Evolutionary conservation across 345 rosid genomes (phyloP).

Genomic region (Citrus unshiu): DNA sequence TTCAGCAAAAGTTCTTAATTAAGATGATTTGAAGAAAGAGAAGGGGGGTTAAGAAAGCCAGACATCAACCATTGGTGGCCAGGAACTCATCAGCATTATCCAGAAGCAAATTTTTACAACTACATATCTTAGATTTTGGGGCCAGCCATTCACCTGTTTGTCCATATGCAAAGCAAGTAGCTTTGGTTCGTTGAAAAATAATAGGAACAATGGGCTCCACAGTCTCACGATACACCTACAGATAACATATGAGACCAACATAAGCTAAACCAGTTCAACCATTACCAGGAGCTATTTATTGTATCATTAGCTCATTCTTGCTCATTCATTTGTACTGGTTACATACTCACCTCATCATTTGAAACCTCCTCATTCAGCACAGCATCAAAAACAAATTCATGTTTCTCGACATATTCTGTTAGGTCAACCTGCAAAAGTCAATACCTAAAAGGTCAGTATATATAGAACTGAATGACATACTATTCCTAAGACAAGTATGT

Average conservation of each 20-base stretch:
- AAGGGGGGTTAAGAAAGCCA: too few species aligned
- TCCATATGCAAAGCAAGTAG: conserved; percentile 98
- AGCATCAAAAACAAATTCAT: conserved; percentile 94
- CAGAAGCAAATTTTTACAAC: neutral
- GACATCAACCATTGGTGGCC: neutral
- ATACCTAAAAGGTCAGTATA: conserved; percentile 10
- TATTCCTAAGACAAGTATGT: neutral
- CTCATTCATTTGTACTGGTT: conserved; percentile 1
- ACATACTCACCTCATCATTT: conserved; percentile 78
- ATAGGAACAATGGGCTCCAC: conserved; percentile 97
- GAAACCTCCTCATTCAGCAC: conserved; percentile 96
- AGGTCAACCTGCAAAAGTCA: conserved; percentile 77
- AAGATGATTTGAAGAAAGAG: neutral
- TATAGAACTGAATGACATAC: neutral
- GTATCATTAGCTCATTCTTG: neutral
- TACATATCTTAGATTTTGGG: neutral
- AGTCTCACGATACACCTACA: conserved; percentile 83
- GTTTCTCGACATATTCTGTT: conserved; percentile 88
- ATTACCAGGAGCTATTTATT: neutral
- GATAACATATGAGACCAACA: conserved; percentile 6
- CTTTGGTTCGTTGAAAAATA: conserved; percentile 88
- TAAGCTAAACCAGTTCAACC: conserved; percentile 5
- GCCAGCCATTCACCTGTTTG: conserved; percentile 68
- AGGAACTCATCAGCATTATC: neutral
- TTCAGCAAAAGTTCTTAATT: conserved; percentile 1